Evolutionary conservation across 2,329 filamentous ascomycete species (phyloP), one percentile per base, ranked within the genome.

Genomic region (Fusarium odoratissimum): DNA sequence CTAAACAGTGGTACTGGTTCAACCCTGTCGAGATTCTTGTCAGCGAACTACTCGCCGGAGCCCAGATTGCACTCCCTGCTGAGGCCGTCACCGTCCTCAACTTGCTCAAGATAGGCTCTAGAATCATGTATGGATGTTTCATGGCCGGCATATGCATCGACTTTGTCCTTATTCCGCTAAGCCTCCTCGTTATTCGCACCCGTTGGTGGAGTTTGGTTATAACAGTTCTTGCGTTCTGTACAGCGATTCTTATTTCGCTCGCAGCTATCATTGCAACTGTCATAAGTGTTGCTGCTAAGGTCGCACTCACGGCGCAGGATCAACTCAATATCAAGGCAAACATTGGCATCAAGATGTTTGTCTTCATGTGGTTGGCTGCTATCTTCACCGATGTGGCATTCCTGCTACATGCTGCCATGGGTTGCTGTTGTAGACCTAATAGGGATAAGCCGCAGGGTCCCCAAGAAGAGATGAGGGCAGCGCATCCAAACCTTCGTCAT

Each of bases 41-140:
- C 71, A 89, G 89, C 75, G 92, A 97, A 83, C 86, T 98, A 33
- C 87, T 98, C 14, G 84, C 93, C 16, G 94, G 95, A 46, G 94
- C 95, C 28, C 93, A 91, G 40, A 95, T 98, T 80, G 92, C 92
- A 16, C 86, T 97, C 30, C 95, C 95, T 16, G 86, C 89, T 35
- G 84, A 95, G 69, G 90, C 97, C 76, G 88, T 89, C 79, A 87
- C 91, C 69, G 91, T 95, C 74, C 89, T 98, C 55, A 85, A 87
- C 66, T 88, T 97, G 65, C 91, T 97, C 74, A 88, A 88, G 61
- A 86, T 92, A 65, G 92, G 91, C 51, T 95, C 92, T 13, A 89
- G 93, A 78, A 89, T 93, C 87, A 97, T 98, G 95, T 97, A 97
- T 79, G 93, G 89, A 70, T 91, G 95, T 82, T 97, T 97, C 87